Percentiles rank a stretch among this genome's conserved stretches.
phyloP scores from a whole-genome alignment of 169 alveolate genomes.

The Eimeria necatrix region DNA sequence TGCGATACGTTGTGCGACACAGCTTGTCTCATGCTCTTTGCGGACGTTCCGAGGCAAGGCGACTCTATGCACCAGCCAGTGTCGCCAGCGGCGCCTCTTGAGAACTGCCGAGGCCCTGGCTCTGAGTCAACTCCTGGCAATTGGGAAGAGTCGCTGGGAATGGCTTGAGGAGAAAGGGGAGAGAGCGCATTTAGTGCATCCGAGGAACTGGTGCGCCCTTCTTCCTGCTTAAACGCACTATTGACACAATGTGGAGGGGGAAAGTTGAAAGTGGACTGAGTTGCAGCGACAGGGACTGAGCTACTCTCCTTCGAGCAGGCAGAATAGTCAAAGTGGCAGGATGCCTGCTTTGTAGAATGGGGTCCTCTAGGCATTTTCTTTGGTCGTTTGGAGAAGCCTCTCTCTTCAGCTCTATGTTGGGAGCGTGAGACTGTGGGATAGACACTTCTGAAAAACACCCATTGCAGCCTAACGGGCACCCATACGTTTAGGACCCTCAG shows the following conservation, averaged over 20 bases:
- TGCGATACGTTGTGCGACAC: no score
- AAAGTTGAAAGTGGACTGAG: no score
- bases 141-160: background rate
- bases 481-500: no score
- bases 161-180: background rate
- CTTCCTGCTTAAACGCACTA: background rate
- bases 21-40: background rate
- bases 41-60: background rate
- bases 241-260: no score
- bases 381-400: no score
- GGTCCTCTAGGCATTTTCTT: slow-evolving; percentile 31
- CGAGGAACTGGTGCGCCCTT: background rate
- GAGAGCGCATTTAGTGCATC: background rate
- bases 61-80: background rate
- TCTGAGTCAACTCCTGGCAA: background rate
- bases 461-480: no score
- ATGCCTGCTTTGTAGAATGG: background rate
- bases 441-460: no score
- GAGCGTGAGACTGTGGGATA: no score
- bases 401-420: no score
- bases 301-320: no score
- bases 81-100: background rate
- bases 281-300: no score
- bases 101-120: background rate
- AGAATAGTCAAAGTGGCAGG: no score